Base-by-base conservation (phyloP, 208 protist genomes). In the Naegleria gruberi region DNA sequence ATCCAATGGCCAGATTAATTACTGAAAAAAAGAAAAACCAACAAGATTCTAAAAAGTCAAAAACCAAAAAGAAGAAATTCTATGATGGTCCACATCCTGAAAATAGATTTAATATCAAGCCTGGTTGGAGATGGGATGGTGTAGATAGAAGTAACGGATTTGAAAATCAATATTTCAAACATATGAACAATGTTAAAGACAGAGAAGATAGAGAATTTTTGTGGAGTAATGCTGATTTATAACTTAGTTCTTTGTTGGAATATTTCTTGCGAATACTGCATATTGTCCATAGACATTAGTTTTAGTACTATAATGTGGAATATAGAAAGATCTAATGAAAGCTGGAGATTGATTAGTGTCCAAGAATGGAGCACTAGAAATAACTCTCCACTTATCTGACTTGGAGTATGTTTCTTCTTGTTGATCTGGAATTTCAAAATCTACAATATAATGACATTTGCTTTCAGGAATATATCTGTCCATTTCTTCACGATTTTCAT, bases 401-500 rank as follows among this genome's bases (percentile, higher is more conserved):
- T 89, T 30, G 12, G 51, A 4, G 37, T 44, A 89, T 44, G 19
- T 15, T 40, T 41, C 34, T 74, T 74, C 46, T n/a, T 74, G 42
- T 44, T 89, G 46, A 10, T 43, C 37, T 42, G 30, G 1, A 19
- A 89, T 23, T 4, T 89, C 85, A 8, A 89, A 74, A 89, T 89
- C 85, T 19, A 89, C 34, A 0, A 89, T 17, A 43, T 89, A 89
- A 74, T 89, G 30, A 74, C 85, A 89, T 30, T 55, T 40, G 30
- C 74, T n/a, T 41, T 82, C 37, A 37, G 47, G 19, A 5, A 92
- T 91, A 89, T 94, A 96, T 51, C 93, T 91, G 19, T 85, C 88
- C 3, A 91, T 87, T 74, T 96, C 94, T 89, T 94, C 91, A 46
- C 82, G 26, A 77, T 96, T 96, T 77, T 91, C 17, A 43, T 94